Evolutionary conservation across 495 filamentous ascomycete genomes (phyloP).

Genomic region (Penicillium simplicissimum): DNA sequence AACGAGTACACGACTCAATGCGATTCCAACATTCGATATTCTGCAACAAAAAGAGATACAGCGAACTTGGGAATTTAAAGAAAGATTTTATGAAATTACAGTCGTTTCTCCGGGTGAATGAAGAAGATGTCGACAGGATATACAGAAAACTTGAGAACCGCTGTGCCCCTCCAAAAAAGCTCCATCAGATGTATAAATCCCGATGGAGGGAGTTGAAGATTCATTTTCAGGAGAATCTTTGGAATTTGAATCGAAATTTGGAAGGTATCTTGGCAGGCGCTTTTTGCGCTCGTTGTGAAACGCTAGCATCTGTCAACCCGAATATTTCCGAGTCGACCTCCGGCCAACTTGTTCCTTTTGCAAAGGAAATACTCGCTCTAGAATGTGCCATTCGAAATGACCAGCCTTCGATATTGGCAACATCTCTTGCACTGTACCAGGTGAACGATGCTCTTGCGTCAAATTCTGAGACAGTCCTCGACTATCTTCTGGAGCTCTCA

Average conservation of each 20-base stretch:
- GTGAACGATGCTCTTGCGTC: not conserved
- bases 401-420: slow-evolving; percentile 2
- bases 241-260: not conserved
- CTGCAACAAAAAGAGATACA: slow-evolving; percentile 3
- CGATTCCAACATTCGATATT: not conserved
- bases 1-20: not conserved
- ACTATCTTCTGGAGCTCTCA: slow-evolving; percentile 6
- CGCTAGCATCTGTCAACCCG: not conserved
- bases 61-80: slow-evolving; percentile 14
- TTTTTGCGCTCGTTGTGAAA: slow-evolving; percentile 1
- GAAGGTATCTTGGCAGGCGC: not conserved
- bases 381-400: slow-evolving; percentile 4
- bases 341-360: not conserved
- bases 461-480: not conserved
- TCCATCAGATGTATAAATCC: slow-evolving; percentile 6
- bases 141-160: slow-evolving; percentile 11
- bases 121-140: slow-evolving; percentile 11
- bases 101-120: slow-evolving; percentile 14
- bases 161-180: not conserved
- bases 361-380: slow-evolving; percentile 1
- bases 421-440: not conserved
- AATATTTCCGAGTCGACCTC: not conserved
- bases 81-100: no score
- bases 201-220: slow-evolving; percentile 1
- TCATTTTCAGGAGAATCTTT: not conserved